Base-by-base conservation (phyloP, 1,284 basidiomycete species). In the Puccinia horiana region DNA sequence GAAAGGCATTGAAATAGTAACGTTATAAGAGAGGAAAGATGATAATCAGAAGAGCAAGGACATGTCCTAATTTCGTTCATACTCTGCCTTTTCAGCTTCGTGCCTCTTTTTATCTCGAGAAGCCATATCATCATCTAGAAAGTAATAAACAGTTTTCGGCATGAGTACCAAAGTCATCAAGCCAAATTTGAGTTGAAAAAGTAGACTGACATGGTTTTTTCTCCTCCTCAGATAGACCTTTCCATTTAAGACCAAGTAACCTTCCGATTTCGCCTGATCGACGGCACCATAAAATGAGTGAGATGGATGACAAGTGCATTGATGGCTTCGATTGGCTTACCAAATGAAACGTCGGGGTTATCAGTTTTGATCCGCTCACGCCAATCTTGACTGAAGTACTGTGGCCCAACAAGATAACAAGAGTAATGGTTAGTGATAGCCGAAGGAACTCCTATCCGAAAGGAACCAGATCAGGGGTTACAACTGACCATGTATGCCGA, bases 171-270 rank as follows among this genome's bases (percentile, higher is more conserved):
- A 32, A 76, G 6, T 32, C 37, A 20, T 42, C 49, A 32, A 29
- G n/a, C n/a, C n/a, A n/a, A n/a, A n/a, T n/a, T 32, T 1, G 20
- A 26, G 3, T 32, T 44, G 35, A 2, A 32, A 2, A 9, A 78
- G 11, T 69, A 2, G 23, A 70, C 44, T 58, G 37, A 79, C 77
- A 79, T 37, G 77, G 77, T 70, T 79, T 79, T 89, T 93, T 94
- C 89, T 95, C 93, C 78, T 90, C 90, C 20, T 93, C 92, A 83
- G 90, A 90, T 86, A 95, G 90, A 86, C 93, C 92, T 90, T 95
- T 95, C 94, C 94, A 95, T 88, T 93, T 94, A 83, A 92, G 92
- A 83, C 94, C 94, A 83, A 95, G 91, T 75, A 95, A 90, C 87
- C 94, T 94, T 85, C 94, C 94, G 82, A 95, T 90, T 87, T 95